Evolutionary conservation across 345 rosid species (phyloP).

Genomic region (Balakata baccata): DNA sequence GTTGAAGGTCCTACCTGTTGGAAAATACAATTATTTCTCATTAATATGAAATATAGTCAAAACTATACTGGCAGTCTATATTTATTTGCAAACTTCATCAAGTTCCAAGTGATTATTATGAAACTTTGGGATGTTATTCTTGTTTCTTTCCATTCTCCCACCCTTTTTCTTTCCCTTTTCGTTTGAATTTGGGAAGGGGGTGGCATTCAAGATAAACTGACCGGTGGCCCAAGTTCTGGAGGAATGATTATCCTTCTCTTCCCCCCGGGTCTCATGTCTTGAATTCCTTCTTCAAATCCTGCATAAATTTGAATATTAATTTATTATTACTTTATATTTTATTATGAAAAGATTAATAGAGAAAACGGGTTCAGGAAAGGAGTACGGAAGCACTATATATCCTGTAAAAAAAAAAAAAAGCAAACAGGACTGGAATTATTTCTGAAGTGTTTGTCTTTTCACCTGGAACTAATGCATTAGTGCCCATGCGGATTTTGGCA

Average conservation of each 20-base stretch:
- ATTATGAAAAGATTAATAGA: neutral
- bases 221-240: slow-evolving; percentile 98
- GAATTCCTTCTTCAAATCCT: slow-evolving; percentile 94
- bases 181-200: neutral
- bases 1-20: slow-evolving; percentile 92
- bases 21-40: neutral
- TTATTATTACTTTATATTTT: neutral
- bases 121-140: too few relatives aligned
- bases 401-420: neutral
- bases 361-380: neutral
- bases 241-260: slow-evolving; percentile 90
- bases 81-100: neutral
- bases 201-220: slow-evolving; percentile 32
- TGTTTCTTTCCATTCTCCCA: too few relatives aligned
- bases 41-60: neutral
- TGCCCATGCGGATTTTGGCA: slow-evolving; percentile 84
- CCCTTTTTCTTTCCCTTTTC: neutral
- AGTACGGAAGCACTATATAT: neutral
- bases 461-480: slow-evolving; percentile 91
- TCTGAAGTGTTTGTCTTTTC: slow-evolving; percentile 5
- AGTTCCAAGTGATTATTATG: neutral
- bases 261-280: slow-evolving; percentile 91
- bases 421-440: neutral
- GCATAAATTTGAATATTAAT: slow-evolving; percentile 17
- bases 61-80: neutral